Evolutionary conservation across 352 stramenopile species (phyloP).

Genomic region (Peronosclerospora sorghi): DNA sequence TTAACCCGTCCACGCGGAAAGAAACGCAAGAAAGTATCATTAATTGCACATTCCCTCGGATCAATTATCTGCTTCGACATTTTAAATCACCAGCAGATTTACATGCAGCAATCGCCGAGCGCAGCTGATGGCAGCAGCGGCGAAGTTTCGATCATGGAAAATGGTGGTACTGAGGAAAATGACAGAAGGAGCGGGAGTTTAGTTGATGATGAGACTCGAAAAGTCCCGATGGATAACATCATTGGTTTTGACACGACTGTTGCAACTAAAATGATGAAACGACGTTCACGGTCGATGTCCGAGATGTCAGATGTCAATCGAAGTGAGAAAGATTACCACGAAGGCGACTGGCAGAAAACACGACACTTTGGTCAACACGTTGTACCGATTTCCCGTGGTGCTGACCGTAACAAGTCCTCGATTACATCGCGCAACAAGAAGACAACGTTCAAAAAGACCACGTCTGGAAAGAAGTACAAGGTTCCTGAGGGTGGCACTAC

Average conservation of each 20-base stretch:
- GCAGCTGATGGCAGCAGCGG: constrained; percentile 22
- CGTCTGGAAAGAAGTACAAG: constrained; percentile 10
- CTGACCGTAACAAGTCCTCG: constrained; percentile 4
- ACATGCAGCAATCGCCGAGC: constrained; percentile 23
- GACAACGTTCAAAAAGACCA: constrained; percentile 9
- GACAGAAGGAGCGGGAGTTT: constrained; percentile 10
- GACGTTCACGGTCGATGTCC: constrained; percentile 33
- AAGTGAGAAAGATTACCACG: constrained; percentile 8
- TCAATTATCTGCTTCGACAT: constrained; percentile 91
- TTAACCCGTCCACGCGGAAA: not conserved
- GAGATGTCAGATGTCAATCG: constrained; percentile 18
- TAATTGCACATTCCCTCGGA: constrained; percentile 82
- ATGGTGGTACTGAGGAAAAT: constrained; percentile 6
- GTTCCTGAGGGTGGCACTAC: constrained; percentile 5
- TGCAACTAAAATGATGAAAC: constrained; percentile 15
- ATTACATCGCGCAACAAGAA: constrained; percentile 15
- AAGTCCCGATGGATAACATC: constrained; percentile 8
- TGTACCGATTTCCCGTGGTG: constrained; percentile 3
- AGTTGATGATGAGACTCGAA: constrained; percentile 6
- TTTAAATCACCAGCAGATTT: constrained; percentile 55
- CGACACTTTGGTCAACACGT: not conserved
- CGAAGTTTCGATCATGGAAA: constrained; percentile 18
- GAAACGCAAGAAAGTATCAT: constrained; percentile 73
- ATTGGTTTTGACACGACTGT: constrained; percentile 27
- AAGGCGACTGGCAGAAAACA: constrained; percentile 3